phyloP scores from a whole-genome alignment of 306 rosid genomes.

The Corylus avellana region DNA sequence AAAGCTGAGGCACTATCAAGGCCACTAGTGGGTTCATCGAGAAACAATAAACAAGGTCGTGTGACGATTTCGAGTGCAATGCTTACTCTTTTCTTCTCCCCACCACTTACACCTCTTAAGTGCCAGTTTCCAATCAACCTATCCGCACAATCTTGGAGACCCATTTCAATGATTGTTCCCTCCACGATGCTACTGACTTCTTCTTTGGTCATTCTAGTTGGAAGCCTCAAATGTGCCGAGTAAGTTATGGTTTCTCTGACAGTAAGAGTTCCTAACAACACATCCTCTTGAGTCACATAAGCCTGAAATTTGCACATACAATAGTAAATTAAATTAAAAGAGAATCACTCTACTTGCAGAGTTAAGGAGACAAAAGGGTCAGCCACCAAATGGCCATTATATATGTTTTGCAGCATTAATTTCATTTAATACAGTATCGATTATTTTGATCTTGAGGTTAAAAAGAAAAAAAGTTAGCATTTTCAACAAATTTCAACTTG shows the following conservation, averaged over 20 bases:
- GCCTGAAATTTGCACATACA: slow-evolving; percentile 51
- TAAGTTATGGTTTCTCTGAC: slow-evolving; percentile 73
- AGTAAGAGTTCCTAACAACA: slow-evolving; percentile 70
- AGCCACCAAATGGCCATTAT: slow-evolving; percentile 13
- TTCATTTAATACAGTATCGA: not conserved
- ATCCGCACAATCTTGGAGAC: slow-evolving; percentile 84
- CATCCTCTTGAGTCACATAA: slow-evolving; percentile 90
- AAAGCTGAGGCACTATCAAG: slow-evolving; percentile 87
- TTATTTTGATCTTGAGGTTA: not conserved
- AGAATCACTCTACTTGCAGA: not conserved
- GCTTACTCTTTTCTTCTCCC: slow-evolving; percentile 84
- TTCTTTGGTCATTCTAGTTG: slow-evolving; percentile 50
- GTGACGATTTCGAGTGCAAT: slow-evolving; percentile 86
- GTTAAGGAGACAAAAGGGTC: not conserved
- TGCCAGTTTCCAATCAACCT: slow-evolving; percentile 79
- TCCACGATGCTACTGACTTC: slow-evolving; percentile 54
- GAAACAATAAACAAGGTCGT: slow-evolving; percentile 69
- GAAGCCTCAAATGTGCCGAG: slow-evolving; percentile 72
- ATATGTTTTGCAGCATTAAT: slow-evolving; percentile 4
- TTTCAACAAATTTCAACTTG: not conserved
- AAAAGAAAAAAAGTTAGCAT: not conserved
- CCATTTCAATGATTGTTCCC: slow-evolving; percentile 82
- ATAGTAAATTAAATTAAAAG: not conserved
- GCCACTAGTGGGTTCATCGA: slow-evolving; percentile 91
- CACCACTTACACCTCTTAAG: slow-evolving; percentile 80